Base-by-base conservation (phyloP, 371 early-diverging fungal species). In the Capniomyces stellatus region DNA sequence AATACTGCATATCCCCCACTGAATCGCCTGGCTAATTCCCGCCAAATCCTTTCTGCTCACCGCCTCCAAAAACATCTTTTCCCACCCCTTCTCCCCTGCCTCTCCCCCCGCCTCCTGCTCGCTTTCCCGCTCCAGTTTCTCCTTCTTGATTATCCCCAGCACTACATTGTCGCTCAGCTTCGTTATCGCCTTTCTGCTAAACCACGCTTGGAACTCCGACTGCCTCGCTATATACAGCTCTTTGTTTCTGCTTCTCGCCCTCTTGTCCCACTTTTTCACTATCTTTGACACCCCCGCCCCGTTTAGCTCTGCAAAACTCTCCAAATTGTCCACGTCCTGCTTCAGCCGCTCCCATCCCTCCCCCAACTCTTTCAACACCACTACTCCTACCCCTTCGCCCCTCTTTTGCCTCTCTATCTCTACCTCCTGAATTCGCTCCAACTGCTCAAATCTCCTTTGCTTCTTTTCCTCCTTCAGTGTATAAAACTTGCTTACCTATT, bases 181-280 rank as follows among this genome's bases (percentile, higher is more conserved):
- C 22, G 90, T 78, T 47, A 95, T 73, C 13, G 87, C 75, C 35
- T 89, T 89, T 47, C 82, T 79, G 64, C 92, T 90, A 69, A 95
- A 95, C 64, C 90, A 90, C 1, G 93, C 90, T 66, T 93, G 95
- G 40, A 93, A 81, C 54, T 92, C 92, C 41, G 93, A 77, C 61
- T 96, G 95, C 4, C 92, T 80, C 1, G 90, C 79, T 18, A 96
- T 75, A 59, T 93, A 95, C 23, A 93, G 75, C 61, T 96, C 94
- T 65, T 93, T 93, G 18, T 90, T 94, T 23, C 80, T 83, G 1
- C 89, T 85, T 67, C 90, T 89, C 21, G 87, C 81, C 23, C 92
- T 83, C 70, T 96, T 96, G 72, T 96, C 97, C 89, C 90, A 96
- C 65, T 96, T 96, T 60, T 96, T 96, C 49, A 96, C 65, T 44